Evolutionary conservation across 306 rosid species (phyloP), one percentile per base, ranked within the genome.

Genomic region (Corylus heterophylla): DNA sequence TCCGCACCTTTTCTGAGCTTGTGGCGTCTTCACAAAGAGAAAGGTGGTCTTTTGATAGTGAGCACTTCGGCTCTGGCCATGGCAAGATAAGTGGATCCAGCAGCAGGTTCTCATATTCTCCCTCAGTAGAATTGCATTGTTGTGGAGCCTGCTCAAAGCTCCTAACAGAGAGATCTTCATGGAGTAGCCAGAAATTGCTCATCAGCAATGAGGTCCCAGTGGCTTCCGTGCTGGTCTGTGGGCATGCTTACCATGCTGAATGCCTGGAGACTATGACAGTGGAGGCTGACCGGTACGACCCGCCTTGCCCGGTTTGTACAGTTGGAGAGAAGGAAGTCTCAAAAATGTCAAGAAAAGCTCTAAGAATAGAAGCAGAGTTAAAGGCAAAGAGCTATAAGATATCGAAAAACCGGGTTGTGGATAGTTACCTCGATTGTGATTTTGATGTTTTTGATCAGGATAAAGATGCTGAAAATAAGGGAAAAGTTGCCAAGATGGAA

Each of bases 41-140:
- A 85, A 86, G 96, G 85, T 92, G 94, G 97, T 94, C 98, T 71
- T 94, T 92, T 73, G 98, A 92, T 62, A 88, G 96, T 58, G 98
- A 94, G 83, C 82, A 81, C 63, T 82, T 90, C 0, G 92, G 94
- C 66, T 90, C 93, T 8, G 85, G 89, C 51, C 86, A 83, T 83
- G 89, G 70, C 62, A 94, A 90, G 88, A 79, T 90, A 67, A 87
- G 89, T 85, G 91, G 91, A 81, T 87, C 90, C 31, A 92, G 97
- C 78, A 83, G 97, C 87, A 89, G 89, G 80, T 87, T 94, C 86
- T 89, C 97, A 2, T 84, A 81, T 81, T 94, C 98, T 59, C 89
- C 98, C 35, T 86, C 97, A 2, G 82, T 89, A 85, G 97, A 92
- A 78, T 76, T 86, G 75, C 94, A 89, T 52, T 83, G 83, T 16